These are phyloP conservation scores for Candida odintsovae DNA, from an alignment of 805 yeast species.

Conservation along the genomic window DNA sequence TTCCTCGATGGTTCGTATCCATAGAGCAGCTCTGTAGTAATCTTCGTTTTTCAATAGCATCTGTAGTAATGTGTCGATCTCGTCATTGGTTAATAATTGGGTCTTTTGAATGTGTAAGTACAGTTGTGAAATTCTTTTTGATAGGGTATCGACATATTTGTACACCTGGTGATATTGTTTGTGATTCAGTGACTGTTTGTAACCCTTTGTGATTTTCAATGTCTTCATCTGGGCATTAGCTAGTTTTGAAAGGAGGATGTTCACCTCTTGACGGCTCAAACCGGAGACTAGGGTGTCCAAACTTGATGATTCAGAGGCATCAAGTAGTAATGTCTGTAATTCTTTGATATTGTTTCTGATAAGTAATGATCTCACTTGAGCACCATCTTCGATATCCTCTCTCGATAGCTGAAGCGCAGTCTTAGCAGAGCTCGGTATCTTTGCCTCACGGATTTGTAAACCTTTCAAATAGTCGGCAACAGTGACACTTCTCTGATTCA, in stretches of 20 bases:
- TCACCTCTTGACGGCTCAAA: slow-evolving; percentile 4
- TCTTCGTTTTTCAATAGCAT: slow-evolving; percentile 1
- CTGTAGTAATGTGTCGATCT: slow-evolving; percentile 1
- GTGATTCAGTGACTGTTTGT: background rate
- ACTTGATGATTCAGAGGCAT: background rate
- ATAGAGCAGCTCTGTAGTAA: slow-evolving; percentile 5
- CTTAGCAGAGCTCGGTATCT: background rate
- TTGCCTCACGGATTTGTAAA: background rate
- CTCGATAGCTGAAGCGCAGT: background rate
- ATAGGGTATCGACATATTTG: background rate
- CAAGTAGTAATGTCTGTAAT: background rate
- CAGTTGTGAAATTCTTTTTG: slow-evolving; percentile 1
- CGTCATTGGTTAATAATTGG: background rate
- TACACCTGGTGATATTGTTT: background rate
- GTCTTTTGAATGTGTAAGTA: background rate
- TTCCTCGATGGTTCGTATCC: slow-evolving; percentile 2
- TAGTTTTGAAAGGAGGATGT: slow-evolving; percentile 1
- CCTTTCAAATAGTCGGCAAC: background rate
- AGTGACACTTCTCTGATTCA: background rate
- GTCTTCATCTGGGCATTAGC: background rate
- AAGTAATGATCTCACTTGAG: slow-evolving; percentile 1
- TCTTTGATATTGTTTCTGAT: background rate
- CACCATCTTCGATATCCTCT: background rate
- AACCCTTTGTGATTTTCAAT: background rate
- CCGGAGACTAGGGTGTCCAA: background rate